Base-by-base conservation (phyloP, 352 stramenopile species). In the Phytophthora capsici region DNA sequence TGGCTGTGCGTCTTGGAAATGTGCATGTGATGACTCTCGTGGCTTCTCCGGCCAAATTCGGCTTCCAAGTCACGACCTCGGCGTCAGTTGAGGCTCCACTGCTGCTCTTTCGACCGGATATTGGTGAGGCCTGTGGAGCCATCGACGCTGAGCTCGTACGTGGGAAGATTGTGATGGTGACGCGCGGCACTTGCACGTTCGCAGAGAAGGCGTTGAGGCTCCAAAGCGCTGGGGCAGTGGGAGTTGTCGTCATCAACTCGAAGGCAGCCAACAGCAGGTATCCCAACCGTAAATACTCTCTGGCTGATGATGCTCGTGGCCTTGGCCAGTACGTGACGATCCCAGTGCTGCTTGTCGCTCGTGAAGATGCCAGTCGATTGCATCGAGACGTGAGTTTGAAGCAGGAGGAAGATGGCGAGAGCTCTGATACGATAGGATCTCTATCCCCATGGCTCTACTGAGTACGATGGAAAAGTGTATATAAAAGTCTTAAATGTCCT, bases 101-200 rank as follows among this genome's bases (percentile, higher is more conserved):
- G 38, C 25, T 77, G 38, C 58, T 91, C 2, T 84, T 77, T 25
- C 61, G 55, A 13, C 43, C 77, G 4, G 69, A 71, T 1, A 64
- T 90, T 13, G 69, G 78, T 0, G 68, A 89, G 6, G 85, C 81
- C 0, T 96, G 86, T 34, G 41, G 50, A 0, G 69, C 73, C 4
- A 62, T 73, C 16, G 64, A 77, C 49, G 3, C 63, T 6, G 25
- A 73, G 0, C 69, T 30, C 51, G 66, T 95, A 10, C 47, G 58
- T 36, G 88, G 86, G 0, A 81, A 77, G 19, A 74, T 96, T 8
- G 80, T 95, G 1, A 73, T 96, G 46, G 85, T 91, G 13, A 61
- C 71, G 26, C 73, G 89, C 8, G 89, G 89, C 12, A 73, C 73
- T 16, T 96, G 89, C 49, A 78, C 88, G 19, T 96, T 96, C 54